phyloP scores from a whole-genome alignment of 2,329 filamentous ascomycete species.

The Phaeomoniella chlamydospora region DNA sequence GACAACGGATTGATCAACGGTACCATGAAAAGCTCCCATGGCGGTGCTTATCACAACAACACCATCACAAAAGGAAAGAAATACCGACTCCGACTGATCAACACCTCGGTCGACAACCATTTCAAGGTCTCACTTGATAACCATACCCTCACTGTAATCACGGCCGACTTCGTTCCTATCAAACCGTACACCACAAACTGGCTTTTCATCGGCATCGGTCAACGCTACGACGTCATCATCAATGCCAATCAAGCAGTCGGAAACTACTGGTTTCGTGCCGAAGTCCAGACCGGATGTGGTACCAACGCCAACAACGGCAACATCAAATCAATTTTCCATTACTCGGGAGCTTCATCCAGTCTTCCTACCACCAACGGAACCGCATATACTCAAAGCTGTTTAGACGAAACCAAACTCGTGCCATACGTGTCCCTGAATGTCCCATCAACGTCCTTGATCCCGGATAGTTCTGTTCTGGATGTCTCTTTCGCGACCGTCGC shows the following conservation, averaged over 20 bases:
- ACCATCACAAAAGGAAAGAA: conserved; percentile 13
- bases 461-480: not conserved
- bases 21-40: not conserved
- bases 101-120: conserved; percentile 31
- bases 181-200: conserved; percentile 35
- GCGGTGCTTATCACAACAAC: not conserved
- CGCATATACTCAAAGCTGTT: not conserved
- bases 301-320: not conserved
- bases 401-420: conserved; percentile 6
- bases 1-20: conserved; percentile 1
- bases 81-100: conserved; percentile 19
- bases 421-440: conserved; percentile 12
- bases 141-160: conserved; percentile 43
- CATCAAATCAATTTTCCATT: not conserved
- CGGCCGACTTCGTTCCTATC: conserved; percentile 44
- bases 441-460: conserved; percentile 2
- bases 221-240: conserved; percentile 24
- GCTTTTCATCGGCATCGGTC: conserved; percentile 30
- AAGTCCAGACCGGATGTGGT: not conserved
- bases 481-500: not conserved
- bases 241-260: conserved; percentile 11
- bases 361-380: not conserved
- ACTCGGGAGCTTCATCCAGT: not conserved
- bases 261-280: conserved; percentile 1
- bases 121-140: conserved; percentile 37